A percentile compares a stretch with the other conserved stretches of the same genome.
These are phyloP conservation scores for Ophiostoma sp. DNA, from an alignment of 2,329 filamentous ascomycete genomes.

Conservation along the genomic window DNA sequence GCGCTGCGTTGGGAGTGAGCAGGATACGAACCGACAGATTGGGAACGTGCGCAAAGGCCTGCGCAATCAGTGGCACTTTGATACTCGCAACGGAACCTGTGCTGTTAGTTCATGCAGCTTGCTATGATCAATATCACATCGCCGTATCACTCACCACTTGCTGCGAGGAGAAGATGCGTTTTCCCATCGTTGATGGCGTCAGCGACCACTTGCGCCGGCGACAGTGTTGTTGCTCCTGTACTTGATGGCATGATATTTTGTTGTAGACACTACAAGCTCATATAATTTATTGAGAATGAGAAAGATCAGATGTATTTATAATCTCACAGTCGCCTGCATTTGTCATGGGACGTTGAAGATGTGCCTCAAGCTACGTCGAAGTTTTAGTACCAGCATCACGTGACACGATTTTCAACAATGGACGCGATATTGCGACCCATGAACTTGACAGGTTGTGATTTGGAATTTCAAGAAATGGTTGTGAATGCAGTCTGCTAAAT, in stretches of 20 bases:
- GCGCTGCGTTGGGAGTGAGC: slow-evolving; percentile 65
- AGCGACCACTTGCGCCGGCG: slow-evolving; percentile 33
- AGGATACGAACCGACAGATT: slow-evolving; percentile 76
- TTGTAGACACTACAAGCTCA: background rate
- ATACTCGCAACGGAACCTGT: slow-evolving; percentile 72
- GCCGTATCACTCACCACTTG: slow-evolving; percentile 25
- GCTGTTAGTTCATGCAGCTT: background rate
- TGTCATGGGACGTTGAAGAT: background rate
- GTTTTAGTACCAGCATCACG: background rate
- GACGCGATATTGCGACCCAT: too few species aligned
- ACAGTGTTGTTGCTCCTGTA: background rate
- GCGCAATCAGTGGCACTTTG: slow-evolving; percentile 65
- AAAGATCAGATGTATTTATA: background rate
- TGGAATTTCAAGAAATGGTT: too few species aligned
- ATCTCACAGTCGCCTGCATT: background rate
- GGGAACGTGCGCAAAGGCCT: slow-evolving; percentile 43
- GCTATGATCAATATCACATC: background rate
- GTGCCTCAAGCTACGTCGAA: slow-evolving; percentile 3
- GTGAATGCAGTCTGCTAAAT: too few species aligned
- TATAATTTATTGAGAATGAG: background rate
- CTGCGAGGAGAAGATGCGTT: slow-evolving; percentile 40
- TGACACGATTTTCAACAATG: background rate
- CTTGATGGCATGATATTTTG: background rate
- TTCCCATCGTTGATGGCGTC: slow-evolving; percentile 37
- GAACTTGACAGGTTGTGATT: too few species aligned